Base-by-base conservation (phyloP, 2,329 filamentous ascomycete species). In the Curvularia hawaiiensis region DNA sequence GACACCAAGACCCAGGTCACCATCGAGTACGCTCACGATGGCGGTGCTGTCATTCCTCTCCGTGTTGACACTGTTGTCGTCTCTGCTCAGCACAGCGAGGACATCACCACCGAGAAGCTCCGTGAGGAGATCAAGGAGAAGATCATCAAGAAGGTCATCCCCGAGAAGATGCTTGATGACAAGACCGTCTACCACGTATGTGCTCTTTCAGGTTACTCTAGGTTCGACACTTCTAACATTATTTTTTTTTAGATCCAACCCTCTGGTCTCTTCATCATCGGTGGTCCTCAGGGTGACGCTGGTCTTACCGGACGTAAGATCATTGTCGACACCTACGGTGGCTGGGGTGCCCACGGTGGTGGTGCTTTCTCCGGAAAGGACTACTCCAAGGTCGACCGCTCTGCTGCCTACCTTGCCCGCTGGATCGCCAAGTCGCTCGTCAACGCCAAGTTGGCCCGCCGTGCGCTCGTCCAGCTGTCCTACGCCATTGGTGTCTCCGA, bases 1-100 rank as follows among this genome's bases (percentile, higher is more conserved):
- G 95, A 99, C 83, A 99, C 95, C 84, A 99, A 99, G 90, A 99
- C 95, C 65, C 95, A 99, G 83, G 94, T 99, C 80, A 99, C 95
- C 67, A 85, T 99, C 74, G 95, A 99, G 88, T 99, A 99, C 85
- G 90, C 92, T 81, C 91, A 98, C 82, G 95, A 99, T 78, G 88
- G 88, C 77, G 92, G 95, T 78, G 95, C 92, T 65, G 95, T 99
- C 74, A 83, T 97, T 66, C 95, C 95, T 71, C 83, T 91, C 76
- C 89, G 93, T 73, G 95, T 98, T 62, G 90, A 99, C 87, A 98
- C 95, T 64, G 90, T 99, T 64, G 95, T 99, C 76, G 89, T 99
- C 77, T 96, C 90, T 75, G 93, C 95, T 69, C 95, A 99, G 84
- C 95, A 98, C 87, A 88, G 86, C 74, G 87, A 89, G 75, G 88